phyloP scores from a whole-genome alignment of 805 yeast species.

The Wickerhamiella qilinensis region DNA sequence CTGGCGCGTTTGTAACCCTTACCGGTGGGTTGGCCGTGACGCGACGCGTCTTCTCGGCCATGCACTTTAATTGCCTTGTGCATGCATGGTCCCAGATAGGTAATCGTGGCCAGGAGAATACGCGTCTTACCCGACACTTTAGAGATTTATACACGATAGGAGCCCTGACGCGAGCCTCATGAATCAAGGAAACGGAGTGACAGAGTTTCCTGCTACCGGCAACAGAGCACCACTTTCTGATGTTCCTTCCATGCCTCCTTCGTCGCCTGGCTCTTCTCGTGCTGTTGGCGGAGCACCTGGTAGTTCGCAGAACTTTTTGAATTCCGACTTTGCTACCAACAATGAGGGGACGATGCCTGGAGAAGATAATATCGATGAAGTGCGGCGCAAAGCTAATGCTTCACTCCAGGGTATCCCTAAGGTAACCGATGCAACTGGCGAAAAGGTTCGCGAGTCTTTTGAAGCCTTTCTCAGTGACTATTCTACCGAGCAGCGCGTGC shows the following conservation, averaged over 20 bases:
- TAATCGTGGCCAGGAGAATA: not conserved
- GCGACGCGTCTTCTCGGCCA: too few species aligned
- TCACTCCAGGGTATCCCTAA: slow-evolving; percentile 38
- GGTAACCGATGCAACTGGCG: slow-evolving; percentile 84
- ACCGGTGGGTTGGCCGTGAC: too few species aligned
- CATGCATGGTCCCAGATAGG: not conserved
- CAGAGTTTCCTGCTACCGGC: too few species aligned
- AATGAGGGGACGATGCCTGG: not conserved
- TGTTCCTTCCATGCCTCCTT: not conserved
- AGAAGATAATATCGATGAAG: not conserved
- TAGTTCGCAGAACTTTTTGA: not conserved
- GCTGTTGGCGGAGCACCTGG: not conserved
- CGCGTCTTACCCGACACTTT: too few species aligned
- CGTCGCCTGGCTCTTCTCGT: not conserved
- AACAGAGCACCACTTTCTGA: not conserved
- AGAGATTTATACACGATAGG: too few species aligned
- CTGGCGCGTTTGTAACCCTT: too few species aligned
- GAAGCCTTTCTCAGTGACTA: slow-evolving; percentile 67
- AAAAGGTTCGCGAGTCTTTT: slow-evolving; percentile 80
- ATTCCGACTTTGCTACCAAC: not conserved
- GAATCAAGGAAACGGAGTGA: too few species aligned
- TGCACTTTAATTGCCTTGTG: not conserved
- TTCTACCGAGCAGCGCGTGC: slow-evolving; percentile 28
- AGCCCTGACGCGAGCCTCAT: too few species aligned
- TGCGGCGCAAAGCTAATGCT: not conserved